Evolutionary conservation across 2,329 filamentous ascomycete genomes (phyloP).

Genomic region (Fusarium keratoplasticum): DNA sequence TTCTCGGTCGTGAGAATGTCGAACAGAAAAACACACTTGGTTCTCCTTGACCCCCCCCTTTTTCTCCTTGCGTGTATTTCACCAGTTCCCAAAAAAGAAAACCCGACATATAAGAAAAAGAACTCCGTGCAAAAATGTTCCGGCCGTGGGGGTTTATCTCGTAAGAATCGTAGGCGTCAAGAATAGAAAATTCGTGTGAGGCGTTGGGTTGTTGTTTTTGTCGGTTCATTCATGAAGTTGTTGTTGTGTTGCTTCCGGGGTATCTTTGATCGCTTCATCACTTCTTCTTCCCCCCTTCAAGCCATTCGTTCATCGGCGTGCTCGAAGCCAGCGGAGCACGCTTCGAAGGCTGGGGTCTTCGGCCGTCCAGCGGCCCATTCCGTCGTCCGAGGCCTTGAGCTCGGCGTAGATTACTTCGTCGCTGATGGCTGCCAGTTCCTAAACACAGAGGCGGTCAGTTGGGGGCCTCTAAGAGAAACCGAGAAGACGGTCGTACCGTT

Average conservation of each 20-base stretch:
- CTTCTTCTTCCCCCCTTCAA: slow-evolving; percentile 9
- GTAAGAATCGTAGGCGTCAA: slow-evolving; percentile 38
- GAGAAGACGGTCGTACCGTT: slow-evolving; percentile 57
- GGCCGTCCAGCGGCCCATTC: slow-evolving; percentile 70
- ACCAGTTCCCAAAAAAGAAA: neutral
- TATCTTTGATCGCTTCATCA: slow-evolving; percentile 27
- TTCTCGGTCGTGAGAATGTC: slow-evolving; percentile 19
- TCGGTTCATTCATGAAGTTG: slow-evolving; percentile 20
- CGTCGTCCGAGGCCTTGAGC: slow-evolving; percentile 64
- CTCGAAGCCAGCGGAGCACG: slow-evolving; percentile 69
- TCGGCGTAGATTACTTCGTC: slow-evolving; percentile 70
- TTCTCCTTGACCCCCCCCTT: neutral
- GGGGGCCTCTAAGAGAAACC: neutral
- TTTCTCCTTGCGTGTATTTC: slow-evolving; percentile 25
- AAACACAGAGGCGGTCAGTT: neutral
- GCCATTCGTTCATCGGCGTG: slow-evolving; percentile 38
- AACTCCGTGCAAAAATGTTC: slow-evolving; percentile 25
- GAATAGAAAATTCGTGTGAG: slow-evolving; percentile 29
- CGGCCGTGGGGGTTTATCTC: slow-evolving; percentile 34
- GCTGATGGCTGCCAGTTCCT: slow-evolving; percentile 68
- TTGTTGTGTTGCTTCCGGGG: slow-evolving; percentile 9
- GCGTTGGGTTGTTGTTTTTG: slow-evolving; percentile 23
- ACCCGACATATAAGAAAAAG: slow-evolving; percentile 3
- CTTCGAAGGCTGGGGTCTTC: slow-evolving; percentile 70
- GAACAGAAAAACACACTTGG: slow-evolving; percentile 17